Base-by-base conservation (phyloP, 129 eudicot species). In the Flaveria ramosissima region DNA sequence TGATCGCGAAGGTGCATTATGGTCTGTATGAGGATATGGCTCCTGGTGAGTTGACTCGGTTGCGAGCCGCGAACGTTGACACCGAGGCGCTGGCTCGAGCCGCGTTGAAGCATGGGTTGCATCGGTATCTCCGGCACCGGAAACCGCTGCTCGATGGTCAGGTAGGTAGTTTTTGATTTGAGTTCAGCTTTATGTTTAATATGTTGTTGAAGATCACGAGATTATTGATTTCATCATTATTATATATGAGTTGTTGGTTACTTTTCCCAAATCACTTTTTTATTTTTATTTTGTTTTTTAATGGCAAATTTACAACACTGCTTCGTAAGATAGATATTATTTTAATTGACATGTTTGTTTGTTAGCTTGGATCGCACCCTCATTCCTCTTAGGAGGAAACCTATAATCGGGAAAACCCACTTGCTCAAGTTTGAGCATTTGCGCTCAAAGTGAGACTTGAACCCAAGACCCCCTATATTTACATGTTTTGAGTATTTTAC, bases 21-120 rank as follows among this genome's bases (percentile, higher is more conserved):
- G 8, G 6, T 0, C 0, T 43, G 72, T 87, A 92, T 64, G 84
- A 88, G n/a, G 76, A 80, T 51, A 67, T 86, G 75, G 48, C 76
- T 4, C 89, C 90, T 0, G 97, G 97, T 26, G 61, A 68, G 45
- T 52, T 92, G 72, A 92, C 96, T 30, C 79, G 85, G 26, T 62
- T 92, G 32, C 83, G 95, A 7, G 76, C 95, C 0, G 92, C 82
- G 16, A 91, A 86, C 30, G 95, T 89, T 1, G 90, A 89, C 53
- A 89, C 86, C 0, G 97, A 91, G 74, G 88, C 90, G 59, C 83
- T 91, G 26, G 95, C 95, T 2, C 84, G 95, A 4, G 92, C 80
- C 9, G 86, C 97, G 7, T 69, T 87, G 14, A 75, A 68, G 19
- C 72, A 59, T 14, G 39, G 68, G 5, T 32, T 91, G 66, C 80